Conservation (phyloP, 2,329 filamentous ascomycete genomes). For the Colletotrichum karsti region DNA sequence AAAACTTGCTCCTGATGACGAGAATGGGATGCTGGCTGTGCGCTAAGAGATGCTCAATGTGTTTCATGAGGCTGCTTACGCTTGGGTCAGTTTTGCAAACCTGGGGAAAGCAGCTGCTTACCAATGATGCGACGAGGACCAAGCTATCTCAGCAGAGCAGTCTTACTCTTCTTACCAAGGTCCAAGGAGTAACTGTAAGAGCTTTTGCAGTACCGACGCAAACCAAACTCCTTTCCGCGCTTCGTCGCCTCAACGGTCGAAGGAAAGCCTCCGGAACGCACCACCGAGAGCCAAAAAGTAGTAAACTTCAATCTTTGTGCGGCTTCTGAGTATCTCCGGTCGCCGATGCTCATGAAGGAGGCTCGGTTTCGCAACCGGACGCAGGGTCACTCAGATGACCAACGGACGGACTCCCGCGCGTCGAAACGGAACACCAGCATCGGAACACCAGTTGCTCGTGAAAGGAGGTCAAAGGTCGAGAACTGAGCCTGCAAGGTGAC, state of each 20-base stretch:
- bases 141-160: not conserved
- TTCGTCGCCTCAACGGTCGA: not conserved
- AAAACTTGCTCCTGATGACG: not conserved
- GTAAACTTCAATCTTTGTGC: not conserved
- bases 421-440: not conserved
- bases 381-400: not conserved
- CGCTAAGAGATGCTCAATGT: not conserved
- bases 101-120: not conserved
- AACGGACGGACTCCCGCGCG: not conserved
- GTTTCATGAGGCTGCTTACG: conserved; percentile 1
- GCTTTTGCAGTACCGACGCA: not conserved
- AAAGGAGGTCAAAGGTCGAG: not conserved
- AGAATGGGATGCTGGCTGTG: not conserved
- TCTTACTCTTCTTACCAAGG: no score
- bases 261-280: not conserved
- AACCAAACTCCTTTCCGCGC: not conserved
- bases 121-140: not conserved
- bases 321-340: not conserved
- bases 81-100: not conserved
- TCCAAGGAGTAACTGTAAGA: not conserved
- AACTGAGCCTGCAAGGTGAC: not conserved
- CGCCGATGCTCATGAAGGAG: not conserved
- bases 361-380: not conserved
- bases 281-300: not conserved
- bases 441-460: not conserved